These are phyloP conservation scores for Effrenium voratum DNA, from an alignment of 73 alveolate genomes.

Conservation along the genomic window DNA sequence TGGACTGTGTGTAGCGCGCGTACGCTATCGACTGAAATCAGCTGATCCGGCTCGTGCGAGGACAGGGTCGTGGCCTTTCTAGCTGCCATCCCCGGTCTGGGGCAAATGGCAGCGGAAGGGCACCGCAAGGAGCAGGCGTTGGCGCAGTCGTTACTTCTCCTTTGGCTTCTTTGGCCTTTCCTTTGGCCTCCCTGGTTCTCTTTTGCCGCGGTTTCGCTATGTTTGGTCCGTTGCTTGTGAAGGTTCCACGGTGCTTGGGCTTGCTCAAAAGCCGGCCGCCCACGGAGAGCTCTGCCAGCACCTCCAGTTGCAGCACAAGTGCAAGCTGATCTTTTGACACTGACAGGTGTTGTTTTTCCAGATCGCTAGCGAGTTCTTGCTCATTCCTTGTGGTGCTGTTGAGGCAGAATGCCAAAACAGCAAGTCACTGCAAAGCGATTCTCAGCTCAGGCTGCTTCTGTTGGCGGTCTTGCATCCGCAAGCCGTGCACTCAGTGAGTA, in stretches of 20 bases:
- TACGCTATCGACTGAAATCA: not conserved
- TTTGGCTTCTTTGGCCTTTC: too few species aligned
- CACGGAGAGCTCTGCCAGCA: not conserved
- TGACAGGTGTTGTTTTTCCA: conserved; percentile 44
- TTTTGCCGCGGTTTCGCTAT: too few species aligned
- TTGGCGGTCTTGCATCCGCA: conserved; percentile 68
- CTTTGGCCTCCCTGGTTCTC: too few species aligned
- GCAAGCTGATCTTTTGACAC: not conserved
- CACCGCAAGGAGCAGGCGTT: conserved; percentile 79
- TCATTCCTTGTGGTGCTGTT: conserved; percentile 64
- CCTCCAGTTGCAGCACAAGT: not conserved
- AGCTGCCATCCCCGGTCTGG: conserved; percentile 59
- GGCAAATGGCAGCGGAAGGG: conserved; percentile 64
- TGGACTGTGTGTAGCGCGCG: conserved; percentile 13
- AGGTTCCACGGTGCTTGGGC: conserved; percentile 67
- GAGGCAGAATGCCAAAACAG: too few species aligned
- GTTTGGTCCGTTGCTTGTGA: not conserved
- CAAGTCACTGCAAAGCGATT: too few species aligned
- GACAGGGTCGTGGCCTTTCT: conserved; percentile 80
- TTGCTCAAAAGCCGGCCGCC: conserved; percentile 36
- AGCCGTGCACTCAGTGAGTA: conserved; percentile 27
- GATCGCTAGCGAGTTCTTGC: conserved; percentile 68
- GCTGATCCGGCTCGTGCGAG: not conserved
- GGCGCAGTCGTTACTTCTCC: too few species aligned
- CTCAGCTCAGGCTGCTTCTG: conserved; percentile 49